A percentile compares a stretch with the other conserved stretches of the same genome.
phyloP scores from a whole-genome alignment of 768 basidiomycete genomes.

The Russula earlei region DNA sequence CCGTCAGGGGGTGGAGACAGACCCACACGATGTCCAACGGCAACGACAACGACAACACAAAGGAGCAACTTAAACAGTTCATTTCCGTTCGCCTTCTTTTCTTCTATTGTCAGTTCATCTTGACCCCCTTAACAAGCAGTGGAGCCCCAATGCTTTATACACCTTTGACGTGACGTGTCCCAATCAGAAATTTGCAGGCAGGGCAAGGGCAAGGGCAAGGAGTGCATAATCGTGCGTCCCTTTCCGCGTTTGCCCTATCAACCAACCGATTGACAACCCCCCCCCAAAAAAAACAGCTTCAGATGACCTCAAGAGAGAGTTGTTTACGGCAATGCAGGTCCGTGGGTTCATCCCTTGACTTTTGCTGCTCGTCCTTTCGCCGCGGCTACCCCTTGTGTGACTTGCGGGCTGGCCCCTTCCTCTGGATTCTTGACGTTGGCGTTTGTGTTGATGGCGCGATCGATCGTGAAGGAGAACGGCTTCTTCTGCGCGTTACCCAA shows the following conservation, averaged over 20 bases:
- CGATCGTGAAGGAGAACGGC: conserved; percentile 26
- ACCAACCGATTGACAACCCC: too few species aligned
- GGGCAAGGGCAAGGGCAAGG: conserved; percentile 32
- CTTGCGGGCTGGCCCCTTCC: background rate
- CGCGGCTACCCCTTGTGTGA: background rate
- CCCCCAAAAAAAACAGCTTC: background rate
- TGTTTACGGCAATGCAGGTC: conserved; percentile 71
- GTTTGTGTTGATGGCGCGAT: background rate
- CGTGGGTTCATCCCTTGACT: background rate
- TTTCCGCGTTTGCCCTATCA: background rate
- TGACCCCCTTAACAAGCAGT: background rate
- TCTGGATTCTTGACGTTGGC: background rate
- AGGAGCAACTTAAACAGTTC: conserved; percentile 29
- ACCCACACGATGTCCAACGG: background rate
- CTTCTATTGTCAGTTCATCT: background rate
- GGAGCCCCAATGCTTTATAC: conserved; percentile 38
- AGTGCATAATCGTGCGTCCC: conserved; percentile 34
- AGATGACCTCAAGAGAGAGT: conserved; percentile 38
- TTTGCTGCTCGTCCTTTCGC: background rate
- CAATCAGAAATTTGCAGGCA: conserved; percentile 52
- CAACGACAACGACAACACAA: conserved; percentile 17
- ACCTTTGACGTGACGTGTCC: conserved; percentile 52
- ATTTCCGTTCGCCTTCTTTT: conserved; percentile 31
- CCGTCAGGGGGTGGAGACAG: background rate
- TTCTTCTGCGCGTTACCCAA: conserved; percentile 59